These are phyloP conservation scores for Teunomyces kruisii DNA, from an alignment of 805 yeast genomes.

Conservation along the genomic window DNA sequence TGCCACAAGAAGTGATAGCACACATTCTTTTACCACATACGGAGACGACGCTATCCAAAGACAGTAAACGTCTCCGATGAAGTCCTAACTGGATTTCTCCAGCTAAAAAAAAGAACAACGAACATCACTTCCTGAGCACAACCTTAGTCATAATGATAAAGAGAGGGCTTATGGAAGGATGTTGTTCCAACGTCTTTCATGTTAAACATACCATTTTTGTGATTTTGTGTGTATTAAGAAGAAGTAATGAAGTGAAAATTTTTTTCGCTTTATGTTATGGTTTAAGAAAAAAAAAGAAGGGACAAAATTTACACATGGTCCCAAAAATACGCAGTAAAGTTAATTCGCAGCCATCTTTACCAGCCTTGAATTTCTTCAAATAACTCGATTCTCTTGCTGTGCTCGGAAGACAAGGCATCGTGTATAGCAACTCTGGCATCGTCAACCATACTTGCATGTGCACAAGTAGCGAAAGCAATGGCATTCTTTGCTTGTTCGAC, in stretches of 20 bases:
- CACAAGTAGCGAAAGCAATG: slow-evolving; percentile 57
- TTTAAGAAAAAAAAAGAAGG: neutral
- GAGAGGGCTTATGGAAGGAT: slow-evolving; percentile 16
- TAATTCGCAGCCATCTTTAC: slow-evolving; percentile 1
- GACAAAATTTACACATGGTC: neutral
- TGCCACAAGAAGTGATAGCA: slow-evolving; percentile 21
- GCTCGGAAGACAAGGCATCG: slow-evolving; percentile 17
- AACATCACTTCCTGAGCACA: slow-evolving; percentile 18
- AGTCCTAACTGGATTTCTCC: neutral
- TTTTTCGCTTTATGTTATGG: neutral
- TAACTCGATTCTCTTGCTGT: slow-evolving; percentile 6
- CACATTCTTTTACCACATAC: slow-evolving; percentile 10
- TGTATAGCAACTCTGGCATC: slow-evolving; percentile 26
- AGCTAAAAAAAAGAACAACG: slow-evolving; percentile 6
- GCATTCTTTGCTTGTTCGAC: slow-evolving; percentile 39
- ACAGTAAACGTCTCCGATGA: neutral
- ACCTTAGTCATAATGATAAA: slow-evolving; percentile 8
- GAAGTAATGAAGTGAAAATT: neutral
- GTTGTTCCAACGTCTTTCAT: slow-evolving; percentile 16
- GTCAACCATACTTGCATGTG: slow-evolving; percentile 59
- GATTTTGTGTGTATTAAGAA: neutral
- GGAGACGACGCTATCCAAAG: neutral
- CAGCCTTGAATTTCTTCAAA: slow-evolving; percentile 6
- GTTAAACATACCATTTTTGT: slow-evolving; percentile 15
- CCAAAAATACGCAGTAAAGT: neutral